Evolutionary conservation across 352 stramenopile species (phyloP).

Genomic region (Globisporangium barbulae): DNA sequence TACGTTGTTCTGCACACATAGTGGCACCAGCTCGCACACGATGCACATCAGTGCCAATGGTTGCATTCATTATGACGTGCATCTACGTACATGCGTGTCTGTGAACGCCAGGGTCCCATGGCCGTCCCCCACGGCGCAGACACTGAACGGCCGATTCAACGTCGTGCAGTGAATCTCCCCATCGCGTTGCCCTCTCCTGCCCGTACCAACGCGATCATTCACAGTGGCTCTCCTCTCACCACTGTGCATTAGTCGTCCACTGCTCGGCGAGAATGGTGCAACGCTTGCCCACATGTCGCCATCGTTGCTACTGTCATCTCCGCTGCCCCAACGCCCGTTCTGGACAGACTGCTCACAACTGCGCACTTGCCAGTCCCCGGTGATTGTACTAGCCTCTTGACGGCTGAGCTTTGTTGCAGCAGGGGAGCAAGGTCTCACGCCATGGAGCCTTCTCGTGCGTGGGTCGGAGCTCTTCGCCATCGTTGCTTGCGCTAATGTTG

Average conservation of each 20-base stretch:
- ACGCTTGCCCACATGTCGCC: not conserved
- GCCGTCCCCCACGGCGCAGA: conserved; percentile 27
- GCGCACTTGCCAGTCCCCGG: not conserved
- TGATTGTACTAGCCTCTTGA: no score
- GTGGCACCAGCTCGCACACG: not conserved
- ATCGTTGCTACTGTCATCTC: not conserved
- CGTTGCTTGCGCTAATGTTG: not conserved
- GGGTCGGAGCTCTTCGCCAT: conserved; percentile 7
- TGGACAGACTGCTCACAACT: not conserved
- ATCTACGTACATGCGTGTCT: conserved; percentile 26
- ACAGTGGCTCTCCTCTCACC: not conserved
- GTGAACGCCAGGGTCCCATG: conserved; percentile 29
- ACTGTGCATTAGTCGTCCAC: not conserved
- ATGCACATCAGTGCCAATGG: not conserved
- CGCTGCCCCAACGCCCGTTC: not conserved
- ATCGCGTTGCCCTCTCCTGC: conserved; percentile 29
- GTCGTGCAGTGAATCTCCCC: conserved; percentile 21
- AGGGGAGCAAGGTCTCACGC: not conserved
- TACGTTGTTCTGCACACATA: conserved; percentile 33
- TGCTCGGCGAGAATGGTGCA: not conserved
- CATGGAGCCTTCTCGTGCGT: not conserved
- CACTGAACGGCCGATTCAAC: conserved; percentile 34
- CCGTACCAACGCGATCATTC: conserved; percentile 3
- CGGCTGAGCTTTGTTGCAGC: no score
- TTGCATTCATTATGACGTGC: not conserved